phyloP scores from a whole-genome alignment of 306 rosid species.

The Ammopiptanthus mongolicus region DNA sequence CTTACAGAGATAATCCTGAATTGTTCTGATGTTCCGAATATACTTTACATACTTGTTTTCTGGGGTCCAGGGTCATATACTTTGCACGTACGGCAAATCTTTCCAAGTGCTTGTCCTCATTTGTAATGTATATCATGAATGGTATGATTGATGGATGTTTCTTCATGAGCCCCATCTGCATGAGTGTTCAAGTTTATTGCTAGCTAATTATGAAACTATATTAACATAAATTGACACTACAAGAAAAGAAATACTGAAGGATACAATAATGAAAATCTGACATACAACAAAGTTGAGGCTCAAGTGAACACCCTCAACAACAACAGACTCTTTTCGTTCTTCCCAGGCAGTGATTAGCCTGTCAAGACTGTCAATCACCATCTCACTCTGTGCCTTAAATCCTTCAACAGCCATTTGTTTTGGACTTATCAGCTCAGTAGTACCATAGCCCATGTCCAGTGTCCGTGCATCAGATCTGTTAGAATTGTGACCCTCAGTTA shows the following conservation, averaged over 20 bases:
- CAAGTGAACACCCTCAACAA: conserved; percentile 97
- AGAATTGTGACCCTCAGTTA: conserved; percentile 31
- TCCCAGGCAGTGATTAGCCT: conserved; percentile 95
- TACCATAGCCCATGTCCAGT: conserved; percentile 30
- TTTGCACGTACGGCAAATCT: conserved; percentile 98
- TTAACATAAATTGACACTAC: not conserved
- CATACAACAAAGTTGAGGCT: conserved; percentile 93
- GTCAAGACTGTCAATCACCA: conserved; percentile 99
- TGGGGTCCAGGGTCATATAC: conserved; percentile 96
- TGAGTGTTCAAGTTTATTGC: conserved; percentile 20
- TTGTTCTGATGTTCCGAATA: conserved; percentile 88
- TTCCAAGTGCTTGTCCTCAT: conserved; percentile 95
- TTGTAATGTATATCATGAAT: conserved; percentile 86
- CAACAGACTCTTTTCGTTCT: conserved; percentile 88
- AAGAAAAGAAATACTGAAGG: not conserved
- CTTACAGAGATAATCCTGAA: conserved; percentile 94
- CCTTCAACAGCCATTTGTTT: conserved; percentile 98
- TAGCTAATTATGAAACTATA: not conserved
- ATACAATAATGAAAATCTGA: conserved; percentile 1
- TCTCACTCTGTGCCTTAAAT: conserved; percentile 95
- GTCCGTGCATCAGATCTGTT: conserved; percentile 38
- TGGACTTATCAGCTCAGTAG: conserved; percentile 53
- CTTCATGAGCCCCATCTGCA: conserved; percentile 98
- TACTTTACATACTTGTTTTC: conserved; percentile 95
- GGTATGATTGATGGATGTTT: conserved; percentile 95